Evolutionary conservation across 139 green algal species (phyloP), one percentile per base, ranked within the genome.

Genomic region (Micractinium sp.): DNA sequence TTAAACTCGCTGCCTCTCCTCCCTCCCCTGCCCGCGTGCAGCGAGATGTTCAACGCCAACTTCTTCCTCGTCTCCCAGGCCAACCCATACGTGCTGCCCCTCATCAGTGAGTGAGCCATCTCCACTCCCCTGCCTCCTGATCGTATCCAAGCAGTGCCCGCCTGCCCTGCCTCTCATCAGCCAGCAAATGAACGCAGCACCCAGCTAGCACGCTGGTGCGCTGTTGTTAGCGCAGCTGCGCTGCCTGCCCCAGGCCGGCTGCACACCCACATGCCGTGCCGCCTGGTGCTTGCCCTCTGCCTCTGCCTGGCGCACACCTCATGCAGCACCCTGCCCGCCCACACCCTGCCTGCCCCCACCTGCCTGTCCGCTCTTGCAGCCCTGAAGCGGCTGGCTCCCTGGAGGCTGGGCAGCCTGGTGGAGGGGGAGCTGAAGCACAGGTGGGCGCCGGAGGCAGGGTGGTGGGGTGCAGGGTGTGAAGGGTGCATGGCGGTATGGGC

Each of bases 1-100:
- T 25, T 3, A 3, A 25, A 98, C 82, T 85, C 98, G 35, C n/a
- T 36, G 15, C 13, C 53, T 63, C 9, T 73, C 25, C n/a, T 19
- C 22, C 38, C n/a, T 31, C 20, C 19, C 76, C 38, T 20, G 33
- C 38, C 86, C 82, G 14, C 76, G 71, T 16, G 36, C 75, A 53
- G 71, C 90, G 97, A 98, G 91, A 97, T 98, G 95, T 99, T 99
- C 94, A 98, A 97, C 88, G 96, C 96, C 75, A 98, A 98, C 93
- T 96, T 98, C 93, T 98, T 98, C 84, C 86, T 98, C 15, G 95
- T 98, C 18, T 93, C 63, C 88, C 97, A 99, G 91, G 96, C 94
- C 89, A 98, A 98, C 93, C 97, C 97, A 13, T 95, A 97, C 91
- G 96, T 99, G 60, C 95, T 97, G 74, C 97, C 97, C 14, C 92